Evolutionary conservation across 257 asterid species (phyloP).

Genomic region (Petrea volubilis): DNA sequence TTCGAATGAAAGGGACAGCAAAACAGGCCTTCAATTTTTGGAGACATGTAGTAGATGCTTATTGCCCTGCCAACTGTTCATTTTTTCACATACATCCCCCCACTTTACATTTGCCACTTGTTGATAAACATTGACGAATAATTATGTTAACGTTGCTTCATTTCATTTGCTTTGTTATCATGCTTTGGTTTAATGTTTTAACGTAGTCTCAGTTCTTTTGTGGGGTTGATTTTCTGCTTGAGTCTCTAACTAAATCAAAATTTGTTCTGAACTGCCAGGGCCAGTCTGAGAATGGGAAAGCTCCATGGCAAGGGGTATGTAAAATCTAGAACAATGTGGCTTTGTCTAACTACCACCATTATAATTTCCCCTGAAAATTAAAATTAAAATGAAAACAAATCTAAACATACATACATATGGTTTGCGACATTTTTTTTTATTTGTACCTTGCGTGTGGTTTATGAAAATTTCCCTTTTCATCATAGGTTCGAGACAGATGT

Average conservation of each 20-base stretch:
- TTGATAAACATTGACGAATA: not conserved
- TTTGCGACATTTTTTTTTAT: not conserved
- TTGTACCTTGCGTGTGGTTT: not conserved
- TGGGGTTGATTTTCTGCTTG: not conserved
- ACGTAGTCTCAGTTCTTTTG: not conserved
- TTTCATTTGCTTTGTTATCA: not conserved
- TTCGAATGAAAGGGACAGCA: not conserved
- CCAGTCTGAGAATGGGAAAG: conserved; percentile 68
- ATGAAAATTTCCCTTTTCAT: not conserved
- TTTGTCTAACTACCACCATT: not conserved
- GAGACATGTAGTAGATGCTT: not conserved
- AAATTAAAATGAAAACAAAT: no score
- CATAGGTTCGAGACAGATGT: conserved; percentile 93
- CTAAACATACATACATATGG: not conserved
- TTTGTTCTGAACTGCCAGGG: conserved; percentile 58
- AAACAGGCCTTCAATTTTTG: not conserved
- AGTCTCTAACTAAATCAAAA: conserved; percentile 9
- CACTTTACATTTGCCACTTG: not conserved
- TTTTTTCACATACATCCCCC: not conserved
- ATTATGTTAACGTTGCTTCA: not conserved
- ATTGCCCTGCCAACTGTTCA: not conserved
- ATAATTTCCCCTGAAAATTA: not conserved
- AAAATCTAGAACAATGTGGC: conserved; percentile 15
- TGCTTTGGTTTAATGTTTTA: not conserved
- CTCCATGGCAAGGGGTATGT: conserved; percentile 98